Conservation (phyloP, 139 green algal species). For the Chlamydomonas sp. region DNA sequence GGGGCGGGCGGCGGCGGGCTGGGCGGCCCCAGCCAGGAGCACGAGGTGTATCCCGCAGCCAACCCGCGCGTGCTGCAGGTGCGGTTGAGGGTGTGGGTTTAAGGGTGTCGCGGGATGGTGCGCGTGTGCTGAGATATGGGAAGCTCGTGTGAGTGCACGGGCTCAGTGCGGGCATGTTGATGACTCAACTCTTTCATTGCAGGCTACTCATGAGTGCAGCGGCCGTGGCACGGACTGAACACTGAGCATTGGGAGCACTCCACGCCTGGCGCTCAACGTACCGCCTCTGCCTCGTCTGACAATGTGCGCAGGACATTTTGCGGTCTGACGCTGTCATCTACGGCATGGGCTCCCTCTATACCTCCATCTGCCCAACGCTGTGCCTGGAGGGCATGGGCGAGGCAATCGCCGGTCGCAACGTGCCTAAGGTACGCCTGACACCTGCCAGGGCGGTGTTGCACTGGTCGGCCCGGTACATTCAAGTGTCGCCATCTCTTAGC, state of each 20-base stretch:
- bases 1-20: background rate
- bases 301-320: conserved; percentile 57
- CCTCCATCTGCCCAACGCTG: conserved; percentile 92
- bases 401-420: conserved; percentile 59
- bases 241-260: no score
- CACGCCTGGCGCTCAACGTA: no score
- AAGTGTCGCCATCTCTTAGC: no score
- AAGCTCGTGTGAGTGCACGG: no score
- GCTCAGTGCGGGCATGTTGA: no score
- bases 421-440: conserved; percentile 62
- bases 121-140: background rate
- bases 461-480: no score
- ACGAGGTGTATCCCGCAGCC: conserved; percentile 86
- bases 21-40: conserved; percentile 53
- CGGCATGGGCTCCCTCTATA: conserved; percentile 98
- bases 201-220: no score
- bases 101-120: background rate
- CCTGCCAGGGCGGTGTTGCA: no score
- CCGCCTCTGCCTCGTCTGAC: background rate
- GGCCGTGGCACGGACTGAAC: no score
- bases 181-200: no score
- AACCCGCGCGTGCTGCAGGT: conserved; percentile 69
- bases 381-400: conserved; percentile 90
- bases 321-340: conserved; percentile 90
- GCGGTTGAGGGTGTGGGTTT: no score